These are phyloP conservation scores for Coniochaeta hoffmannii DNA, from an alignment of 2,329 filamentous ascomycete species.

Conservation along the genomic window DNA sequence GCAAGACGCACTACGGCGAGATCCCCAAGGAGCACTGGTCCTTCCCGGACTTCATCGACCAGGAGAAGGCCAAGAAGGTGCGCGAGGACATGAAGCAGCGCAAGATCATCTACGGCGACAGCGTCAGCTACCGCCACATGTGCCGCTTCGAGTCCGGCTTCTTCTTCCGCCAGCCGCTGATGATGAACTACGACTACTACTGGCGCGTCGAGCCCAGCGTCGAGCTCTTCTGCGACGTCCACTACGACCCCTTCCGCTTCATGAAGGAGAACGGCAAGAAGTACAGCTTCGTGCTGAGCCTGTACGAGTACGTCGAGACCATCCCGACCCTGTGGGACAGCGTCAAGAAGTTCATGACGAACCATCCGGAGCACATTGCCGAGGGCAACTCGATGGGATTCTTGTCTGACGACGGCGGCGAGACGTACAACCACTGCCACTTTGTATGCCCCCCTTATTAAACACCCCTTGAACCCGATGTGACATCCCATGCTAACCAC, in stretches of 20 bases:
- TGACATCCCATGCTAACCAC: conserved; percentile 13
- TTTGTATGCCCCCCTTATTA: conserved; percentile 56
- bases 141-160: conserved; percentile 98
- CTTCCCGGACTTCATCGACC: conserved; percentile 91
- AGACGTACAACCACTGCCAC: conserved; percentile 95
- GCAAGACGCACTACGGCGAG: conserved; percentile 82
- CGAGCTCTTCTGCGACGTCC: conserved; percentile 91
- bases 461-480: not conserved
- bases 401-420: conserved; percentile 83
- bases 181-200: conserved; percentile 98
- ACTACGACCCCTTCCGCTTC: conserved; percentile 92
- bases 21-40: conserved; percentile 95
- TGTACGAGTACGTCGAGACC: conserved; percentile 95
- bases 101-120: conserved; percentile 98
- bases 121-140: conserved; percentile 97
- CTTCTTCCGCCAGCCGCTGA: conserved; percentile 92
- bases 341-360: conserved; percentile 87
- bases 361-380: conserved; percentile 80
- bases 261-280: conserved; percentile 97
- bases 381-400: conserved; percentile 84
- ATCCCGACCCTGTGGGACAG: conserved; percentile 96
- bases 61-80: conserved; percentile 83
- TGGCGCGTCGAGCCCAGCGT: conserved; percentile 98
- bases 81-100: conserved; percentile 88
- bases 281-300: conserved; percentile 91